Conservation (phyloP, 306 rosid species). For the Rosa multiflora region DNA sequence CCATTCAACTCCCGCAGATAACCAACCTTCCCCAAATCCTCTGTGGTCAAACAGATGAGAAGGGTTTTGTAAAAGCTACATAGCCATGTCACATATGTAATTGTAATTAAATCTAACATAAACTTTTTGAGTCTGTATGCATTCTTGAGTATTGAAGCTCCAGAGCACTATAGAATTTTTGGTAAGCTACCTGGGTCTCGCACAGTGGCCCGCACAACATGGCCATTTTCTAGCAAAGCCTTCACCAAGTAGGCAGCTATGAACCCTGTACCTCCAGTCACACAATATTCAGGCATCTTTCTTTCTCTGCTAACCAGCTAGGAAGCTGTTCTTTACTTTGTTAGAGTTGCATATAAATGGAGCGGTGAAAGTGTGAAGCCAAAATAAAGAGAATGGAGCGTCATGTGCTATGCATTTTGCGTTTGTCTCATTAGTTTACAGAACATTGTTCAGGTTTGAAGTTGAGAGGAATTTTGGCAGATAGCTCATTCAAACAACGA, state of each 20-base stretch:
- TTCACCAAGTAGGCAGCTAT: constrained; percentile 68
- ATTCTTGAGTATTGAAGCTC: neutral
- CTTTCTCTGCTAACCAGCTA: neutral
- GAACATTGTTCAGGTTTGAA: neutral
- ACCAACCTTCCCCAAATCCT: constrained; percentile 55
- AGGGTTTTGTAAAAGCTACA: neutral
- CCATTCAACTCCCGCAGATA: constrained; percentile 55
- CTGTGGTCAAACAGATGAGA: constrained; percentile 21
- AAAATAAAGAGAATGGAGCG: neutral
- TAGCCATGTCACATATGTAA: neutral
- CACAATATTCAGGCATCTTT: constrained; percentile 71
- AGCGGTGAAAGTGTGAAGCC: neutral
- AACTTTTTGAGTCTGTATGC: neutral
- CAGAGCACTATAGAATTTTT: neutral
- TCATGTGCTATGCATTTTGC: neutral
- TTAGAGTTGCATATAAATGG: neutral
- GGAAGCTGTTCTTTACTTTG: neutral
- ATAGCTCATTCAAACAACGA: neutral
- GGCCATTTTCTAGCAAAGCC: constrained; percentile 64
- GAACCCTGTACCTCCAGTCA: constrained; percentile 87
- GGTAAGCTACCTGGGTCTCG: constrained; percentile 61
- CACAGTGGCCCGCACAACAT: constrained; percentile 63
- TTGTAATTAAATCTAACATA: neutral
- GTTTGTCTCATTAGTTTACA: constrained; percentile 10
- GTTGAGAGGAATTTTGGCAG: constrained; percentile 10